Evolutionary conservation across 169 alveolate genomes (phyloP).

Genomic region (Eimeria tenella): DNA sequence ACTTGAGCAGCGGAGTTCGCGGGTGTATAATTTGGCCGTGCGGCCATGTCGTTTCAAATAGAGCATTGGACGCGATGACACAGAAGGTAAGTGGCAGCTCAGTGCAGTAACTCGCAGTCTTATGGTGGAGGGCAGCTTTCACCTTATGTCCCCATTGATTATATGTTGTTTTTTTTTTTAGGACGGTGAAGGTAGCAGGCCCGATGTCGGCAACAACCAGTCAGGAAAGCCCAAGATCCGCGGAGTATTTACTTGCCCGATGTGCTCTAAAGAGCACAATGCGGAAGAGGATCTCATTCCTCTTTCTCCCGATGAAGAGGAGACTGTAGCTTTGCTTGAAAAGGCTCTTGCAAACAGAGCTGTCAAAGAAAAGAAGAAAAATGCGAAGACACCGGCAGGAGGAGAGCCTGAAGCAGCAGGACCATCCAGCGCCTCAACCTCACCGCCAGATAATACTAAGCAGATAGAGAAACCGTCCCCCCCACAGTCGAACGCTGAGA

Average conservation of each 20-base stretch:
- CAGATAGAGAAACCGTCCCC: not conserved
- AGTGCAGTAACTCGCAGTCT: too few relatives aligned
- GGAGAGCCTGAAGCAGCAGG: not conserved
- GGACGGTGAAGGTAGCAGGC: constrained; percentile 1
- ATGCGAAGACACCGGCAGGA: not conserved
- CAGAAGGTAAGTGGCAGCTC: not conserved
- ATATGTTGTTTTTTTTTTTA: not conserved
- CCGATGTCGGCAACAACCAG: not conserved
- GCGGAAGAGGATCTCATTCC: constrained; percentile 74
- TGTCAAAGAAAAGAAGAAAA: not conserved
- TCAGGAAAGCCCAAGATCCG: constrained; percentile 10
- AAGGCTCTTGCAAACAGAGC: constrained; percentile 55
- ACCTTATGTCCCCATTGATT: too few relatives aligned
- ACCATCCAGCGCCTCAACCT: not conserved
- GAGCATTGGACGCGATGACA: constrained; percentile 77
- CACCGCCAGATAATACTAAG: not conserved
- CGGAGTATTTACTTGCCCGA: constrained; percentile 46
- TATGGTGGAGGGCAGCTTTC: too few relatives aligned
- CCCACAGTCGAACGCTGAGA: not conserved
- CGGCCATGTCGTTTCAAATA: constrained; percentile 85
- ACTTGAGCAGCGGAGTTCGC: constrained; percentile 83
- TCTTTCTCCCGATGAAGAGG: constrained; percentile 75
- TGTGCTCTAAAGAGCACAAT: constrained; percentile 71
- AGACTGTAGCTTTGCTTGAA: constrained; percentile 16
- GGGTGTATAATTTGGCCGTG: constrained; percentile 82